Conservation (phyloP, 164 flowering plant genomes). For the Dillenia turbinata region DNA sequence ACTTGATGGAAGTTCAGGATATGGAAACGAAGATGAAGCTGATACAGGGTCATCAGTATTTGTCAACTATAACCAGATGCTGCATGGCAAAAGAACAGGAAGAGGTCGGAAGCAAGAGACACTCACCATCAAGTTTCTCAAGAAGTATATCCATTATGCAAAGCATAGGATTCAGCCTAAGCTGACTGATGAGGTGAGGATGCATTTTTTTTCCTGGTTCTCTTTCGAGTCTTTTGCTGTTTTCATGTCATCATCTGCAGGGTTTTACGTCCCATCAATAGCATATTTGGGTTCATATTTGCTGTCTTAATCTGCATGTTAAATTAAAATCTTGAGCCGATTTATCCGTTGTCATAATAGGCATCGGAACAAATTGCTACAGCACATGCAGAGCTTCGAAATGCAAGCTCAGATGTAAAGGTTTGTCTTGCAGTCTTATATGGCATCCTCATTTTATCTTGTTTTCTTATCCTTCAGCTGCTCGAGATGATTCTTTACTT, state of each 20-base stretch:
- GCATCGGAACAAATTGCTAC: slow-evolving; percentile 91
- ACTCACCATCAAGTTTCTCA: slow-evolving; percentile 88
- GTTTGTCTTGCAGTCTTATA: slow-evolving; percentile 25
- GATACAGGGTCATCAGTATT: slow-evolving; percentile 63
- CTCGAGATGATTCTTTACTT: slow-evolving; percentile 1
- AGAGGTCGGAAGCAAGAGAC: slow-evolving; percentile 66
- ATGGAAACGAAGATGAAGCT: slow-evolving; percentile 71
- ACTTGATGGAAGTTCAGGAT: slow-evolving; percentile 44
- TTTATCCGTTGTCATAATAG: slow-evolving; percentile 30
- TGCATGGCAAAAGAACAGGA: slow-evolving; percentile 74
- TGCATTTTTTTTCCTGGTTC: background rate
- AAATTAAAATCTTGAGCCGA: background rate
- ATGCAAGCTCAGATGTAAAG: slow-evolving; percentile 67
- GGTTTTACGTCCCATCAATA: too few relatives aligned
- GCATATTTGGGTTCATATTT: background rate
- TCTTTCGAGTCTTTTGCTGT: background rate
- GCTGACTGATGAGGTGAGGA: slow-evolving; percentile 85
- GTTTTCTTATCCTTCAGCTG: background rate
- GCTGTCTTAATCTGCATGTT: slow-evolving; percentile 1
- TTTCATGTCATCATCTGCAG: background rate
- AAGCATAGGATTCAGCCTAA: slow-evolving; percentile 90
- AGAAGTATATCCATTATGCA: slow-evolving; percentile 95
- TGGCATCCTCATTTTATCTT: background rate
- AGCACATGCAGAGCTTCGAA: slow-evolving; percentile 94
- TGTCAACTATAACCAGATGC: slow-evolving; percentile 84